These are phyloP conservation scores for Colletotrichum shisoi DNA, from an alignment of 2,329 filamentous ascomycete genomes.

Conservation along the genomic window DNA sequence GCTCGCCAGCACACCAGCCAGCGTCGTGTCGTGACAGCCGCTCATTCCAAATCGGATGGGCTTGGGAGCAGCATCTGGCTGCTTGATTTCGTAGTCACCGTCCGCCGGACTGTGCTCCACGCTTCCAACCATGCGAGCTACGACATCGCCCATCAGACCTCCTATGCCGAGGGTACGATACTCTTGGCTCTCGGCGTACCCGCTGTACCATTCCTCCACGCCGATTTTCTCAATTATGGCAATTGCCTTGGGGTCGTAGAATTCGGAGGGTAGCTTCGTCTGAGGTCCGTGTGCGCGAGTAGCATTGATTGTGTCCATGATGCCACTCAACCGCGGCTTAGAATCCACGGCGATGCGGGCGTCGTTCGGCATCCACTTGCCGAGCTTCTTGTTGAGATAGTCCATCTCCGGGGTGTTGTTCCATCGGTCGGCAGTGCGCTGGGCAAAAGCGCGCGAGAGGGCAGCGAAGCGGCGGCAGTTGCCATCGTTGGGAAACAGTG, in stretches of 20 bases:
- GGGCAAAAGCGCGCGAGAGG: slow-evolving; percentile 73
- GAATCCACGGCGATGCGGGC: slow-evolving; percentile 80
- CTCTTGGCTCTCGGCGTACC: slow-evolving; percentile 83
- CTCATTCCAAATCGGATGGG: slow-evolving; percentile 78
- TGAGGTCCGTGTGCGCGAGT: slow-evolving; percentile 83
- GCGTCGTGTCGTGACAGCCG: slow-evolving; percentile 92
- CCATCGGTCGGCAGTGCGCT: slow-evolving; percentile 75
- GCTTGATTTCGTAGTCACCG: slow-evolving; percentile 59
- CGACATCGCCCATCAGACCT: slow-evolving; percentile 81
- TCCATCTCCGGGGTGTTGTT: slow-evolving; percentile 81
- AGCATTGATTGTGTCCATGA: slow-evolving; percentile 94
- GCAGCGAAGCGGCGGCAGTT: slow-evolving; percentile 77
- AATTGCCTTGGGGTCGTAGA: slow-evolving; percentile 80
- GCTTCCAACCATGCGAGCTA: slow-evolving; percentile 75
- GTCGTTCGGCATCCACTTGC: slow-evolving; percentile 83
- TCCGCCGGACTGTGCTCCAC: slow-evolving; percentile 66
- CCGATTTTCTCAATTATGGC: slow-evolving; percentile 76
- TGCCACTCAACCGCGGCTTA: slow-evolving; percentile 82
- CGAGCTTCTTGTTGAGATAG: slow-evolving; percentile 78
- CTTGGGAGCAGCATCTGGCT: slow-evolving; percentile 49
- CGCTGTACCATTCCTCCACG: slow-evolving; percentile 91
- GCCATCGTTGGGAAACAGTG: slow-evolving; percentile 77
- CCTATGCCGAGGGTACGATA: slow-evolving; percentile 92
- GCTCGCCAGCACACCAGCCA: slow-evolving; percentile 79
- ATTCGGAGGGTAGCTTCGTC: slow-evolving; percentile 81